These are phyloP conservation scores for Podospora tetraspora DNA, from an alignment of 495 filamentous ascomycete genomes.

Conservation along the genomic window DNA sequence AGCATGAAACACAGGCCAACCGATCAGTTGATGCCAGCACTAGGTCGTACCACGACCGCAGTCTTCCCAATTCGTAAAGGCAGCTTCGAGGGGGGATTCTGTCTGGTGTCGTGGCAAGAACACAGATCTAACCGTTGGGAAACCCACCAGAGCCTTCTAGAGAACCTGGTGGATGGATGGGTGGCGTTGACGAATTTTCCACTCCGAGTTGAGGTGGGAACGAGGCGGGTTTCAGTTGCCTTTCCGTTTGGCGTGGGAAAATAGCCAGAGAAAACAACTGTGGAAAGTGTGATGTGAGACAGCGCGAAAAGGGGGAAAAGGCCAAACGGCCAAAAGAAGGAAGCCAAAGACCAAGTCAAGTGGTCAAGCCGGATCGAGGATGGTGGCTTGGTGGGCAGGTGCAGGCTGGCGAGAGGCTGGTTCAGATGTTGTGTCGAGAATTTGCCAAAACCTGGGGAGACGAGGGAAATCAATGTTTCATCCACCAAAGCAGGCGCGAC, in stretches of 20 bases:
- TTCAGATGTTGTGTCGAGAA: not conserved
- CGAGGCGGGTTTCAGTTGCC: not conserved
- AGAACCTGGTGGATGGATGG: not conserved
- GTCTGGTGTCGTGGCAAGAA: not conserved
- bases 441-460: not conserved
- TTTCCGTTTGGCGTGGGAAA: not conserved
- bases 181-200: not conserved
- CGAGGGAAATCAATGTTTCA: not conserved
- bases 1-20: slow-evolving; percentile 1
- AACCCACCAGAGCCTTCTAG: not conserved
- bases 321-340: not conserved
- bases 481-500: not conserved
- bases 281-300: not conserved
- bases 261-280: not conserved
- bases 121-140: not conserved
- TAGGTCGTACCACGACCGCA: not conserved
- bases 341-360: not conserved
- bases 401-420: not conserved
- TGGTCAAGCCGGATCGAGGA: not conserved
- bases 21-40: slow-evolving; percentile 3
- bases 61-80: not conserved
- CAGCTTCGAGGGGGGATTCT: not conserved
- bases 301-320: not conserved
- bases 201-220: not conserved
- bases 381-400: not conserved